phyloP scores from a whole-genome alignment of 306 rosid species.

The Boehmeria nivea region DNA sequence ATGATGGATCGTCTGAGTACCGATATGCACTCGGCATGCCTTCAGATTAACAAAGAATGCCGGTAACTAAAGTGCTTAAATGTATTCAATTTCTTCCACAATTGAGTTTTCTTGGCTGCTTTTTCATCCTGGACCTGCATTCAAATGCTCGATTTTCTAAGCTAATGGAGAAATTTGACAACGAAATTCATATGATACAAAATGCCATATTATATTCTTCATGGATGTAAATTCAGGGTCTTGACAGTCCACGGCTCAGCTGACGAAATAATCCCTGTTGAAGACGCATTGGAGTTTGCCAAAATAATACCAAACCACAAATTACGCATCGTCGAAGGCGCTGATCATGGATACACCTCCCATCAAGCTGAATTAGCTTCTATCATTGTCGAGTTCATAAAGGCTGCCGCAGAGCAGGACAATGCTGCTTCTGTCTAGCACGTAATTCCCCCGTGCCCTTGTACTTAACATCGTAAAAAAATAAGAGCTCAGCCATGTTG shows the following conservation, averaged over 20 bases:
- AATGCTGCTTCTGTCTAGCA: background rate
- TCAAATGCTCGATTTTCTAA: no score
- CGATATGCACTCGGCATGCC: constrained; percentile 63
- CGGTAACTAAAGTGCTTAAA: constrained; percentile 27
- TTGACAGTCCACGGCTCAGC: constrained; percentile 65
- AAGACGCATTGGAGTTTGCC: constrained; percentile 61
- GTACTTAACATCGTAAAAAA: no score
- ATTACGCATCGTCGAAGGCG: constrained; percentile 51
- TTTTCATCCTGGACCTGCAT: no score
- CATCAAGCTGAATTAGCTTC: constrained; percentile 52
- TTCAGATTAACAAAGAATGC: constrained; percentile 61
- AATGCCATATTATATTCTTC: no score
- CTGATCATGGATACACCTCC: constrained; percentile 50
- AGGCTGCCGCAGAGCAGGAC: constrained; percentile 31
- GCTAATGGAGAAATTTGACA: no score
- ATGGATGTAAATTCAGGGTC: constrained; percentile 45
- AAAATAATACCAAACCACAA: constrained; percentile 75
- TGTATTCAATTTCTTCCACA: background rate
- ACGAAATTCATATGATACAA: no score
- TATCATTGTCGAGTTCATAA: constrained; percentile 35
- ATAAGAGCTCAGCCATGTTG: no score
- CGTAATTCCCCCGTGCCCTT: background rate
- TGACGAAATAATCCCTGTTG: constrained; percentile 41
- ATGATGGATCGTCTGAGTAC: constrained; percentile 57
- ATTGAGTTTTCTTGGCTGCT: no score